Percentiles rank a stretch among this genome's conserved stretches.
These are phyloP conservation scores for Zymoseptoria brevis DNA, from an alignment of 2,329 filamentous ascomycete species.

Conservation along the genomic window DNA sequence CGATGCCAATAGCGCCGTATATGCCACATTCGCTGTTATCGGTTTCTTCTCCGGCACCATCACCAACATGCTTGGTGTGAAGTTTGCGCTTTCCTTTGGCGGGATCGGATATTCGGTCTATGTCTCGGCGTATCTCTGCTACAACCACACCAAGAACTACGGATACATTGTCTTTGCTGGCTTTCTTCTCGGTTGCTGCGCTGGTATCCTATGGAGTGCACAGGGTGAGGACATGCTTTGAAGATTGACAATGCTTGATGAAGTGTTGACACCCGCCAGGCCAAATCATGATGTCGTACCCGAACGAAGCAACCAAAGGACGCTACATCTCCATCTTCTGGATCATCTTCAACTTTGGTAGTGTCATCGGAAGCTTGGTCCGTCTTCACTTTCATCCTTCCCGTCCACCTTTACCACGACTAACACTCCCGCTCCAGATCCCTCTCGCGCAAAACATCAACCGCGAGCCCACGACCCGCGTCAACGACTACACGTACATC, in stretches of 20 bases:
- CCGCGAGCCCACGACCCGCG: slow-evolving; percentile 42
- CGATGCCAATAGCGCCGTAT: slow-evolving; percentile 62
- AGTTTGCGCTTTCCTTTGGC: slow-evolving; percentile 59
- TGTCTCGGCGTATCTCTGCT: slow-evolving; percentile 61
- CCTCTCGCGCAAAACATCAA: slow-evolving; percentile 65
- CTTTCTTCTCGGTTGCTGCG: slow-evolving; percentile 67
- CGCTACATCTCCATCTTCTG: slow-evolving; percentile 87
- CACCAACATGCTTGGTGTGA: slow-evolving; percentile 67
- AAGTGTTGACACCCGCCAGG: not conserved
- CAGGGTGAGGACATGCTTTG: slow-evolving; percentile 51
- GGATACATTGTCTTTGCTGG: slow-evolving; percentile 72
- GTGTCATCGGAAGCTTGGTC: slow-evolving; percentile 71
- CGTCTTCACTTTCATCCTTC: slow-evolving; percentile 21
- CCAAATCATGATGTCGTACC: slow-evolving; percentile 79
- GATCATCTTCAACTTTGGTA: slow-evolving; percentile 90
- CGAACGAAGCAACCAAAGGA: slow-evolving; percentile 71
- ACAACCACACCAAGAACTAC: slow-evolving; percentile 57
- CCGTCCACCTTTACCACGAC: not conserved
- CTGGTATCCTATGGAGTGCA: slow-evolving; percentile 72
- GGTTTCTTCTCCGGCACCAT: slow-evolving; percentile 62
- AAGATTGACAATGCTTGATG: not conserved
- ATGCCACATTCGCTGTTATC: slow-evolving; percentile 61
- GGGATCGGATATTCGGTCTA: slow-evolving; percentile 73
- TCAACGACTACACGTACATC: slow-evolving; percentile 72
- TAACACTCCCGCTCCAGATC: slow-evolving; percentile 39